Percentiles rank a stretch among this genome's conserved stretches.
phyloP scores from a whole-genome alignment of 2,329 filamentous ascomycete genomes.

The Diaporthe citriasiana region DNA sequence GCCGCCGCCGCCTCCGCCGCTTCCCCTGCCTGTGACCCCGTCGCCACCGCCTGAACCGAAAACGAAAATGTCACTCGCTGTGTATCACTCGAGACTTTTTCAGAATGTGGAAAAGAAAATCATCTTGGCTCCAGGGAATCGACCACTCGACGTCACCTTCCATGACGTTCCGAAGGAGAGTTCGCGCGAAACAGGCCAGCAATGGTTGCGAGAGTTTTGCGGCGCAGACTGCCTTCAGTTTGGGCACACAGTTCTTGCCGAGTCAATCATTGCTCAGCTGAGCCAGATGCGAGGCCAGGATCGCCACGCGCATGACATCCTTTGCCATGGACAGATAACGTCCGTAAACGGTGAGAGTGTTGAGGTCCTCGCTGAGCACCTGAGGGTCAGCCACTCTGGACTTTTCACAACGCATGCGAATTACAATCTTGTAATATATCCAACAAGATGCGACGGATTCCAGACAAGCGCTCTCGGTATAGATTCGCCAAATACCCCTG shows the following conservation, averaged over 20 bases:
- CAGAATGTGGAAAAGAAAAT: slow-evolving; percentile 46
- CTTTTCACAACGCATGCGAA: slow-evolving; percentile 51
- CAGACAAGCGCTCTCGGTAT: slow-evolving; percentile 42
- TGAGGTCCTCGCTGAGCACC: slow-evolving; percentile 49
- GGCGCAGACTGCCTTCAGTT: slow-evolving; percentile 49
- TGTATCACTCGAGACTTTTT: slow-evolving; percentile 33
- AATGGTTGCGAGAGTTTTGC: slow-evolving; percentile 48
- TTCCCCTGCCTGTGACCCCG: not conserved
- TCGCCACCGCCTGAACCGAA: slow-evolving; percentile 36
- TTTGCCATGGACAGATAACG: slow-evolving; percentile 48
- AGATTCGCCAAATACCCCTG: slow-evolving; percentile 38
- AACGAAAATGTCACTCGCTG: slow-evolving; percentile 35
- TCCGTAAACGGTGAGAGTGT: slow-evolving; percentile 22
- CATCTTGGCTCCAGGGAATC: slow-evolving; percentile 41
- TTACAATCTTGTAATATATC: slow-evolving; percentile 58
- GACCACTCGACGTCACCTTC: slow-evolving; percentile 46
- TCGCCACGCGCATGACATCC: slow-evolving; percentile 16
- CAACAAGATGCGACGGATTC: slow-evolving; percentile 55
- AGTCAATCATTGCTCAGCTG: slow-evolving; percentile 45
- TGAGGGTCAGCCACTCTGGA: slow-evolving; percentile 54
- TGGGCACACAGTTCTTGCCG: slow-evolving; percentile 48
- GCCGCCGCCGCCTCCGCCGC: slow-evolving; percentile 26
- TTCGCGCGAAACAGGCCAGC: slow-evolving; percentile 35
- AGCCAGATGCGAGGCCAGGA: slow-evolving; percentile 36
- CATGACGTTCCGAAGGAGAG: slow-evolving; percentile 45